Evolutionary conservation across 2,329 filamentous ascomycete species (phyloP), one percentile per base, ranked within the genome.

Genomic region (Nigrograna mackinnonii): DNA sequence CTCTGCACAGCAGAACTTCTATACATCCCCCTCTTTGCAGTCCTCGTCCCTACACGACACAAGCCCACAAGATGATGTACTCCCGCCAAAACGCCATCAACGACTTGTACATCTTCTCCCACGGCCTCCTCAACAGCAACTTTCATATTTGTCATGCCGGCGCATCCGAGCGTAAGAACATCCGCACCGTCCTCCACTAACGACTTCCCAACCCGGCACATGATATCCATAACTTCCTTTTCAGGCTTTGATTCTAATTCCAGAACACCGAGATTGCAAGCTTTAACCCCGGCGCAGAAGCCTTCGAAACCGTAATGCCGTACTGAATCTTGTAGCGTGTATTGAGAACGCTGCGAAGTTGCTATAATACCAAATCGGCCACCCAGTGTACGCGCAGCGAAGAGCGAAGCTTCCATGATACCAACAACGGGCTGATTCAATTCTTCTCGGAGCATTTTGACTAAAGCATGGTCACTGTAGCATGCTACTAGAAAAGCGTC

Each of bases 331-430:
- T 64, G 59, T 39, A 73, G 66, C 55, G 64, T 67, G 40, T 73
- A 67, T 28, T 65, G 67, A 17, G 66, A 70, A 16, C 73, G 52
- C 14, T 60, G 49, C 2, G 61, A 64, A 1, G 73, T 75, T 1
- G 71, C 72, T 4, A 78, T 63, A 2, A 78, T 64, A 1, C 75
- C 75, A 31, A 78, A 72, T 2, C 67, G 56, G 5, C 69, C 67
- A 2, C 77, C 78, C 2, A 80, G 64, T 41, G 76, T 79, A 6
- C 75, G 58, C 5, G 76, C 71, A 5, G 74, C 66, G 49, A 81
- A 79, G 3, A 79, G 61, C 4, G 59, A 68, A 1, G 75, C 74
- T 54, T 79, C 76, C 73, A 79, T 78, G 43, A 79, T 78, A 3
- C 76, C 76, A 3, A 77, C 69, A 4, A 72, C 61, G 0, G 75